Evolutionary conservation across 2,329 filamentous ascomycete species (phyloP), one percentile per base, ranked within the genome.

Genomic region (Microdochium nivale): DNA sequence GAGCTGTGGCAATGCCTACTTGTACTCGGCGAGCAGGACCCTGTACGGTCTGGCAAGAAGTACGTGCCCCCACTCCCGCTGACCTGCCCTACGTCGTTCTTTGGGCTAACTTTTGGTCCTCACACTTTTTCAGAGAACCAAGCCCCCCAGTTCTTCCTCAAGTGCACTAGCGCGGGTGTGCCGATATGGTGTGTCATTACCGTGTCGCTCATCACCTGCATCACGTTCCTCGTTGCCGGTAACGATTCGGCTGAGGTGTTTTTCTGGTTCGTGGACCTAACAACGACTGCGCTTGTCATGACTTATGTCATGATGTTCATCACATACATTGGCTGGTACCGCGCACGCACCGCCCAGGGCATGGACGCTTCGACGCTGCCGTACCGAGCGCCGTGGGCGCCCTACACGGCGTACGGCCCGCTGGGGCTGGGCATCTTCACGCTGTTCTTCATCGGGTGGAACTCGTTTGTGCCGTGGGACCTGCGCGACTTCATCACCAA

Each of bases 361-460:
- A 62, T 78, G 53, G 73, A 77, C 51, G 65, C 67, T n/a, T 61
- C 73, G 11, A 59, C 66, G 1, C 67, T 81, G 14, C 75, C 77
- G 25, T 83, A 79, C 59, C 66, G 67, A 33, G 74, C 74, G 0
- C 70, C 72, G 13, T 61, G 75, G 25, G 73, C 77, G 52, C 80
- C 81, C 0, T 82, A 73, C 55, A 68, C 70, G 9, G 70, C 78
- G 0, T 81, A 72, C 60, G 68, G 77, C 37, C 73, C 70, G 1
- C 65, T 82, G 0, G 51, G 70, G 4, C 58, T 80, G 23, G 72
- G 78, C 16, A 63, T 66, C 19, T 56, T 75, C 5, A 67, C 80
- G 44, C 73, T 80, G 49, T 55, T 82, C 24, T 80, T 81, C 51
- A 75, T 81, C 46, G 78, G 80, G 16, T 81, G 80, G 52, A 72